Percentiles rank a stretch among this genome's conserved stretches.
These are phyloP conservation scores for Candolleomyces aberdarensis DNA, from an alignment of 768 basidiomycete genomes.

Conservation along the genomic window DNA sequence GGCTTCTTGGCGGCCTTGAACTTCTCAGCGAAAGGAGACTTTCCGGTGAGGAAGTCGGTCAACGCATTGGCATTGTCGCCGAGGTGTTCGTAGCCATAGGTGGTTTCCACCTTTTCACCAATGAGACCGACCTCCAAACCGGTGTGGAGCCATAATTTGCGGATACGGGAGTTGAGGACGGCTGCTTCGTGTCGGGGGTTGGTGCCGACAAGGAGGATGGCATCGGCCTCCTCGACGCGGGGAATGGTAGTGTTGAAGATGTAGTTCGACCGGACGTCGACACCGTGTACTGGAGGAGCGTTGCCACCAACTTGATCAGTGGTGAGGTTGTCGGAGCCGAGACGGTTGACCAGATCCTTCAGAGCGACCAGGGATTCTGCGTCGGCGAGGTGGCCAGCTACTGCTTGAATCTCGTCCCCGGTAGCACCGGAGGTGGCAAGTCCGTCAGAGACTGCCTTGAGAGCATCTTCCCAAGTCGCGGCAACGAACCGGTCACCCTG, in stretches of 20 bases:
- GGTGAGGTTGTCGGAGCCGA: constrained; percentile 92
- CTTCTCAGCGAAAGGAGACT: constrained; percentile 76
- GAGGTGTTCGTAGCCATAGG: constrained; percentile 91
- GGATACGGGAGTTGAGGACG: constrained; percentile 94
- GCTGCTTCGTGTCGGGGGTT: constrained; percentile 98
- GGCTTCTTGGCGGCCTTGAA: constrained; percentile 90
- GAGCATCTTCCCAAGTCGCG: constrained; percentile 88
- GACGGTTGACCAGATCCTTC: constrained; percentile 88
- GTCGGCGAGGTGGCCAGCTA: constrained; percentile 92
- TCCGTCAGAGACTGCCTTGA: constrained; percentile 76
- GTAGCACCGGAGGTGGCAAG: constrained; percentile 75
- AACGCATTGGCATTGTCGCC: constrained; percentile 75
- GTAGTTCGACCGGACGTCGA: constrained; percentile 94
- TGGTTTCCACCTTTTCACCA: constrained; percentile 87
- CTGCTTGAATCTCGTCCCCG: constrained; percentile 90
- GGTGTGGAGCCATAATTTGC: constrained; percentile 90
- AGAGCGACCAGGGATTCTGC: constrained; percentile 91
- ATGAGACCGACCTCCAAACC: constrained; percentile 85
- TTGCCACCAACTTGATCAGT: constrained; percentile 73
- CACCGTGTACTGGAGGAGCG: constrained; percentile 68
- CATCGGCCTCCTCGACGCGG: constrained; percentile 88
- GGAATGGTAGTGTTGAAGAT: constrained; percentile 94
- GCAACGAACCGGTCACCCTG: constrained; percentile 90
- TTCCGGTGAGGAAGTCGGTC: constrained; percentile 73
- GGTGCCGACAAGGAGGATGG: constrained; percentile 89